Evolutionary conservation across 257 asterid species (phyloP).

Genomic region (Eustoma russellianum): DNA sequence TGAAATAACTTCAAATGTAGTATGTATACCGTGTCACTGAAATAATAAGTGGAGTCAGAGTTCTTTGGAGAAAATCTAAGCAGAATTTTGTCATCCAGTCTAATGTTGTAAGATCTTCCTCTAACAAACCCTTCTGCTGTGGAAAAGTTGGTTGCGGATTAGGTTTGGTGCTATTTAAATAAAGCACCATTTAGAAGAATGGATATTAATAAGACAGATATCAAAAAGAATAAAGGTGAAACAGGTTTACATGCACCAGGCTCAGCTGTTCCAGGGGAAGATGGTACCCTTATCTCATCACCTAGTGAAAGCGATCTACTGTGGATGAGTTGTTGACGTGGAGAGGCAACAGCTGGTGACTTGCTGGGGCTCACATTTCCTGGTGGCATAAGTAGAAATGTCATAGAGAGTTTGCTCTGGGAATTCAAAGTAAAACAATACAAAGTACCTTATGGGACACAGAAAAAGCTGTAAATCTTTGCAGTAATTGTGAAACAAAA

Average conservation of each 20-base stretch:
- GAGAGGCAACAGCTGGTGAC: constrained; percentile 35
- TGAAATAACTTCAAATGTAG: constrained; percentile 3
- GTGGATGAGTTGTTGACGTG: constrained; percentile 45
- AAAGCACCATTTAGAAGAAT: background rate
- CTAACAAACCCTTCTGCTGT: constrained; percentile 99
- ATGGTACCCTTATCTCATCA: constrained; percentile 51
- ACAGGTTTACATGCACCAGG: constrained; percentile 72
- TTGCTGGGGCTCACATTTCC: constrained; percentile 40
- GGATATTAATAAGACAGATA: constrained; percentile 3
- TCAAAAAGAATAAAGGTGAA: constrained; percentile 16
- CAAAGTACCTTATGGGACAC: background rate
- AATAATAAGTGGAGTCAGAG: constrained; percentile 90
- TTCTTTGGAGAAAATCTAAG: constrained; percentile 93
- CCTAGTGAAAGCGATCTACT: constrained; percentile 44
- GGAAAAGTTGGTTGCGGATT: constrained; percentile 46
- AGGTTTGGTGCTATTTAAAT: constrained; percentile 19
- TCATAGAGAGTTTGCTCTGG: constrained; percentile 13
- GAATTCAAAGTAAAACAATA: background rate
- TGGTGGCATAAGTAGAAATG: constrained; percentile 16
- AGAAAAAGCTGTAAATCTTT: background rate
- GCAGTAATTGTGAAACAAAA: too few species aligned
- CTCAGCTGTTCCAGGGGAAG: constrained; percentile 56
- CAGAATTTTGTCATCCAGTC: constrained; percentile 82
- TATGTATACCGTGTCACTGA: constrained; percentile 82
- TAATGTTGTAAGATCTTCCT: constrained; percentile 95